A percentile compares a stretch with the other conserved stretches of the same genome.
phyloP scores from a whole-genome alignment of 176 grass and related monocot species.

The Juncus inflexus region DNA sequence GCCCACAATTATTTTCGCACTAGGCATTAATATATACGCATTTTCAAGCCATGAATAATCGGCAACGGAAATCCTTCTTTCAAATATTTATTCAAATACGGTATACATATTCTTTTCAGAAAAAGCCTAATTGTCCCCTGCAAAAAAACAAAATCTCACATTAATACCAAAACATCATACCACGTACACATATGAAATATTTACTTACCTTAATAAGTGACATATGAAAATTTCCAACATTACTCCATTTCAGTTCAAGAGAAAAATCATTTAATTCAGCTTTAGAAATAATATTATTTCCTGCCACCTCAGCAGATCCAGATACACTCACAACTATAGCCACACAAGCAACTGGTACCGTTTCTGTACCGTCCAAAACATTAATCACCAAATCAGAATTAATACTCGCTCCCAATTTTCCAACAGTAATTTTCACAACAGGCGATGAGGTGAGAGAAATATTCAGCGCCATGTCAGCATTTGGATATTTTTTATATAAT shows the following conservation, averaged over 20 bases:
- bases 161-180: conserved; percentile 1
- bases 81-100: conserved; percentile 72
- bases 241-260: conserved; percentile 69
- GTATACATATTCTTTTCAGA: conserved; percentile 64
- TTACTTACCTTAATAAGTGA: conserved; percentile 55
- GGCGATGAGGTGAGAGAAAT: conserved; percentile 78
- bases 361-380: conserved; percentile 52
- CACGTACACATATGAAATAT: background rate
- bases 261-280: conserved; percentile 77
- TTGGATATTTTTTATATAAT: conserved; percentile 62
- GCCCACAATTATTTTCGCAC: conserved; percentile 57
- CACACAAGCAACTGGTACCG: conserved; percentile 44
- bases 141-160: conserved; percentile 5
- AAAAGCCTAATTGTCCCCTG: conserved; percentile 50
- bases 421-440: conserved; percentile 49
- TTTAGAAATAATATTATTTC: conserved; percentile 65
- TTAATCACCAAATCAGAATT: conserved; percentile 54
- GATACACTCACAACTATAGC: conserved; percentile 39
- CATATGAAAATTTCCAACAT: conserved; percentile 59
- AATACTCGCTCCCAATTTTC: conserved; percentile 55
- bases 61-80: conserved; percentile 59
- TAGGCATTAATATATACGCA: conserved; percentile 58
- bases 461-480: conserved; percentile 66
- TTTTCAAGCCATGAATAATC: conserved; percentile 56
- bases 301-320: conserved; percentile 49